A percentile compares a stretch with the other conserved stretches of the same genome.
Conservation (phyloP, 1,284 basidiomycete species). For the Amylostereum areolatum region DNA sequence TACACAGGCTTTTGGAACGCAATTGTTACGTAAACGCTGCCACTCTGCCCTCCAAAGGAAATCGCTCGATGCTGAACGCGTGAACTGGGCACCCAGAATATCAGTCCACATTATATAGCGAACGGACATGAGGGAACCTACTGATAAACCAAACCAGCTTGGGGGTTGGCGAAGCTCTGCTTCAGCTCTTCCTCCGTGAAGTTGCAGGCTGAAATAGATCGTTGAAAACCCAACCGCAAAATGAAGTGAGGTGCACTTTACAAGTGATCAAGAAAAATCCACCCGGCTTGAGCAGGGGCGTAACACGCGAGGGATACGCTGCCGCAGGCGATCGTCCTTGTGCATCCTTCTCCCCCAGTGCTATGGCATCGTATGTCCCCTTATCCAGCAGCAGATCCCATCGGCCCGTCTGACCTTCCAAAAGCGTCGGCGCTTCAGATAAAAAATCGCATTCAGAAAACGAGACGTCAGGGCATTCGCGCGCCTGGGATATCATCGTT, state of each 20-base stretch:
- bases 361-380: constrained; percentile 85
- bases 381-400: constrained; percentile 78
- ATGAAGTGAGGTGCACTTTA: constrained; percentile 25
- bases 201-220: constrained; percentile 66
- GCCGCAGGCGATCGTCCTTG: constrained; percentile 49
- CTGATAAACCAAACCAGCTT: constrained; percentile 56
- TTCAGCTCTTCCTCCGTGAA: constrained; percentile 83
- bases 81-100: constrained; percentile 42
- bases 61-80: constrained; percentile 65
- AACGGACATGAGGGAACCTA: constrained; percentile 28
- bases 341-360: constrained; percentile 61
- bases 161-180: constrained; percentile 44
- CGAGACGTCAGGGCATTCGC: constrained; percentile 30
- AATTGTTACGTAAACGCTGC: constrained; percentile 66
- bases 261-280: constrained; percentile 84
- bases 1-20: constrained; percentile 49
- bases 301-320: constrained; percentile 59
- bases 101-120: not conserved
- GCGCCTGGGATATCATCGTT: constrained; percentile 42
- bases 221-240: not conserved
- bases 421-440: constrained; percentile 31
- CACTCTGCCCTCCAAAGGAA: constrained; percentile 72
- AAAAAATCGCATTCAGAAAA: constrained; percentile 62
- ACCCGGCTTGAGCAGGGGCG: constrained; percentile 53
- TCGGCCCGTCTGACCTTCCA: constrained; percentile 16